Evolutionary conservation across 306 rosid genomes (phyloP), one percentile per base, ranked within the genome.

Genomic region (Quercus parvula): DNA sequence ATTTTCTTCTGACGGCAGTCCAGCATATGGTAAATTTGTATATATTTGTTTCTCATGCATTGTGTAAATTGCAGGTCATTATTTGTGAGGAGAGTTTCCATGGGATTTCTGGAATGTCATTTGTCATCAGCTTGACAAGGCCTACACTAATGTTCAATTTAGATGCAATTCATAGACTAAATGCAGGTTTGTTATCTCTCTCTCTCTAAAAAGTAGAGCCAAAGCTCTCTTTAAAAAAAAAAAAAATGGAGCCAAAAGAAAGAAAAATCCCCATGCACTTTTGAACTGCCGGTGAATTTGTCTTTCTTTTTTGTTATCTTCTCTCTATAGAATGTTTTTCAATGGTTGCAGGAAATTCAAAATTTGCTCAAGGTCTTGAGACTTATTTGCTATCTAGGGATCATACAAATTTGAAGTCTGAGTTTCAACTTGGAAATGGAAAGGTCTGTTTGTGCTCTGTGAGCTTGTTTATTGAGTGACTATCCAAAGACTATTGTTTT

Each of bases 81-180:
- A 72, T 95, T 15, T 94, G 88, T 6, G 98, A 95, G 76, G 99
- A 95, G 86, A 85, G 83, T 52, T 92, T 90, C 86, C 97, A 86
- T 57, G 96, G 96, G 69, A 88, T 95, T 56, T 90, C 94, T 5
- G 81, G 84, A 81, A 85, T 95, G 84, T 92, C 98, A 5, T 95
- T 95, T 73, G 77, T 77, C 22, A 95, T 95, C 86, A 89, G 84
- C 71, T 85, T 95, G 85, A 79, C 94, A 13, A 89, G 92, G 82
- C 97, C 98, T 30, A 81, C 89, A 15, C 70, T 83, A 49, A 80
- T 86, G 80, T 88, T 92, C 58, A 82, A 89, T 78, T 75, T 77
- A 33, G 75, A 86, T 62, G 81, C 91, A 72, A 75, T 88, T 70
- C 77, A 78, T 55, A 74, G 86, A 52, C 75, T 90, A 62, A 92